Evolutionary conservation across 257 asterid species (phyloP), one percentile per base, ranked within the genome.

Genomic region (Fraxinus americana): DNA sequence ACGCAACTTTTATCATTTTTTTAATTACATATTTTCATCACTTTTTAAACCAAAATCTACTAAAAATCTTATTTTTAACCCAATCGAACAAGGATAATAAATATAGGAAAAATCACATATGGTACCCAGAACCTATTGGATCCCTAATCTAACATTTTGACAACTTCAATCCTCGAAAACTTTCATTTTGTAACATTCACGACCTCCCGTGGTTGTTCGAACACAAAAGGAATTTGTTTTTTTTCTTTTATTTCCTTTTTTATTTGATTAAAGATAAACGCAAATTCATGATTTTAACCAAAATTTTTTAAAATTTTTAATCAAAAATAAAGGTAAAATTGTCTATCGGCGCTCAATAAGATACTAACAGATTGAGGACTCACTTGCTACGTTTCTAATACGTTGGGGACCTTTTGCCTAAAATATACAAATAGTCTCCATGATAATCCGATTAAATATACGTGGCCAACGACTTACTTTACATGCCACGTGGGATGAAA

Each of bases 401-500:
- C 1, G 69, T 25, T 63, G 35, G 34, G 67, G 69, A 61, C 69
- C 69, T 54, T 32, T 50, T 54, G 19, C 27, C 12, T 23, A 25
- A 61, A 61, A 25, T 61, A 21, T n/a, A 61, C 12, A 1, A 41
- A 39, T 16, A 4, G 52, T 38, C 14, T 17, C 32, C 32, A 13
- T 23, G 32, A 61, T 61, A 61, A 61, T 12, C 13, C 32, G 67
- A 61, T 61, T 7, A 23, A 30, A 72, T 25, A 16, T 50, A 73
- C 34, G 78, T 73, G 76, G 73, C 50, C 19, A 41, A 7, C 8
- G 67, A 48, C 45, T 75, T 29, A 10, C 4, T 38, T 48, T 61
- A 16, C 23, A 1, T n/a, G 73, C 82, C 82, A 82, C 59, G 69
- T 74, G 41, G 72, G 85, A 82, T 30, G 27, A 14, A 50, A 52